Conservation (phyloP, 179 eudicot genomes). For the Corrigiola litoralis region DNA sequence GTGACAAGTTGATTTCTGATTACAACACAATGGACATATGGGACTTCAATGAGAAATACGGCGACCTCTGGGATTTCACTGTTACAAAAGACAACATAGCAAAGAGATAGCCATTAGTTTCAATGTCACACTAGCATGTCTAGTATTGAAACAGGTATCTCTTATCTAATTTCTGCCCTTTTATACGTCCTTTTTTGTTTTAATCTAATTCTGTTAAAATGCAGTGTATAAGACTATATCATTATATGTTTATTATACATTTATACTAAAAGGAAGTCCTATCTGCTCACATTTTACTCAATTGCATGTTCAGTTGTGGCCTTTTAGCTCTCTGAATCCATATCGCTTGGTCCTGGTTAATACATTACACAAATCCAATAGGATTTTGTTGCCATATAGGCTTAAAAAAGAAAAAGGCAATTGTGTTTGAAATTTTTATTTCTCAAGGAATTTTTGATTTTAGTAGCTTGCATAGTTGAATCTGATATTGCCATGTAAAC, state of each 20-base stretch:
- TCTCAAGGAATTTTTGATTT: too few relatives aligned
- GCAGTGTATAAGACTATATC: too few relatives aligned
- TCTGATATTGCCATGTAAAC: neutral
- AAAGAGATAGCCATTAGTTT: slow-evolving; percentile 37
- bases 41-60: slow-evolving; percentile 94
- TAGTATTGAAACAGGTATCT: slow-evolving; percentile 16
- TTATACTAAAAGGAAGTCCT: too few relatives aligned
- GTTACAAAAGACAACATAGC: slow-evolving; percentile 55
- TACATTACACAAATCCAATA: too few relatives aligned
- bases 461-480: neutral
- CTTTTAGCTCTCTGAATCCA: too few relatives aligned
- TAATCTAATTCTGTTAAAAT: too few relatives aligned
- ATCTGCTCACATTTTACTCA: too few relatives aligned
- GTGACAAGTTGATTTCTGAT: slow-evolving; percentile 78
- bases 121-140: neutral
- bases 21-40: slow-evolving; percentile 93
- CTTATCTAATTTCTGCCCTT: neutral
- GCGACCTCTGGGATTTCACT: slow-evolving; percentile 94
- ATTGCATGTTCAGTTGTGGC: too few relatives aligned
- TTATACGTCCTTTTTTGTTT: too few relatives aligned
- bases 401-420: neutral
- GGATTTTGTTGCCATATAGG: neutral
- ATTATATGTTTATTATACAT: too few relatives aligned
- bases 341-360: too few relatives aligned
- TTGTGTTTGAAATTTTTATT: too few relatives aligned